Evolutionary conservation across 2,329 filamentous ascomycete genomes (phyloP).

Genomic region (Colletotrichum filicis): DNA sequence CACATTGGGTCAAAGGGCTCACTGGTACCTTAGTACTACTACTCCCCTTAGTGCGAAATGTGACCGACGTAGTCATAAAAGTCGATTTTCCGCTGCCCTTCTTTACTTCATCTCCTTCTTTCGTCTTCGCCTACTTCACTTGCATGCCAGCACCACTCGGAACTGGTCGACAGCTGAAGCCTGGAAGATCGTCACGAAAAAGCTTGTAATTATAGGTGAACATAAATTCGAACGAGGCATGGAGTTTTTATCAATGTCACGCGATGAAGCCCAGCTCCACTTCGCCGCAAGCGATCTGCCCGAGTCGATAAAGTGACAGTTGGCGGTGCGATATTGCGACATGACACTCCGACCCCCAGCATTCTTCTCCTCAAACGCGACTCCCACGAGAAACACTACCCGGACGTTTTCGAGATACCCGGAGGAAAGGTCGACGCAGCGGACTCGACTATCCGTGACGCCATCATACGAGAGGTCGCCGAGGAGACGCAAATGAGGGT

Average conservation of each 20-base stretch:
- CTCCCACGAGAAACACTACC: neutral
- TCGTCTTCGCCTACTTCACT: too few relatives aligned
- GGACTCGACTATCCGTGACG: neutral
- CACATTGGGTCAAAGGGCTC: too few relatives aligned
- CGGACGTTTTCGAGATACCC: conserved; percentile 5
- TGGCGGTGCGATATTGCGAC: neutral
- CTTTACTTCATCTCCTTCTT: too few relatives aligned
- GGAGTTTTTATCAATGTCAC: neutral
- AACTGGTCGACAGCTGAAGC: too few relatives aligned
- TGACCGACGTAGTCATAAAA: too few relatives aligned
- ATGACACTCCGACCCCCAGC: neutral
- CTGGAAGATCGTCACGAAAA: too few relatives aligned
- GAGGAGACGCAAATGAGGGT: conserved; percentile 13
- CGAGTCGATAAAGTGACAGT: neutral
- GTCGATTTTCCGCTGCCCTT: too few relatives aligned
- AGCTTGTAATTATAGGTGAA: too few relatives aligned
- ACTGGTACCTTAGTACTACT: too few relatives aligned
- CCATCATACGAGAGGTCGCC: conserved; percentile 5
- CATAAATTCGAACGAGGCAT: neutral
- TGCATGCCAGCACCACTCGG: too few relatives aligned
- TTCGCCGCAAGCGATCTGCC: neutral
- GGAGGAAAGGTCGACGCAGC: conserved; percentile 6
- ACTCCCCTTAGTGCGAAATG: too few relatives aligned
- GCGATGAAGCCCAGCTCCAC: neutral
- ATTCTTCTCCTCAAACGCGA: conserved; percentile 10